These are phyloP conservation scores for Trypanosoma scelopori DNA, from an alignment of 208 protist species.

Conservation along the genomic window DNA sequence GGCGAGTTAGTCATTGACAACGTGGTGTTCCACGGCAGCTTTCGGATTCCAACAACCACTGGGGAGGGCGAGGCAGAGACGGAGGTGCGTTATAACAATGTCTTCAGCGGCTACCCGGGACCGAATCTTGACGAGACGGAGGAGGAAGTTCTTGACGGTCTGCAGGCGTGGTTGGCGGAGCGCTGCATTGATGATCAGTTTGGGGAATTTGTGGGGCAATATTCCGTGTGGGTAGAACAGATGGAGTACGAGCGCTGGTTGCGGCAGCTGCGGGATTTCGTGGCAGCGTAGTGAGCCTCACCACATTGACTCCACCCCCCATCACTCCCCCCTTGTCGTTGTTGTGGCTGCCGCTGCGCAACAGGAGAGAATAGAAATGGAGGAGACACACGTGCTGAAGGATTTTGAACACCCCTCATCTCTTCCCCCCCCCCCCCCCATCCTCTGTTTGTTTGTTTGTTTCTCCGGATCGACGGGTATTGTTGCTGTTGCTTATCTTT, in stretches of 20 bases:
- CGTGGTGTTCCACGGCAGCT: slow-evolving; percentile 61
- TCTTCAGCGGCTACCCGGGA: slow-evolving; percentile 72
- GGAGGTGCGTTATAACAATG: slow-evolving; percentile 50
- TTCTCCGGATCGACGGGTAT: not conserved
- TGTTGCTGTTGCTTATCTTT: not conserved
- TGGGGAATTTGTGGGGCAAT: slow-evolving; percentile 79
- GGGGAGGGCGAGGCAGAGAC: not conserved
- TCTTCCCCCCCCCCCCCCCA: too few relatives aligned
- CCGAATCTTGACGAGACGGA: slow-evolving; percentile 78
- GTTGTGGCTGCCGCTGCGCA: not conserved
- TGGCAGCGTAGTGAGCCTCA: slow-evolving; percentile 44
- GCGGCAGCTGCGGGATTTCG: slow-evolving; percentile 79
- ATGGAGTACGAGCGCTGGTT: slow-evolving; percentile 87
- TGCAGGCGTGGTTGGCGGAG: slow-evolving; percentile 81
- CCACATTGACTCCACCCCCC: not conserved
- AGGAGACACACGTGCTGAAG: not conserved
- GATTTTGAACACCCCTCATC: not conserved
- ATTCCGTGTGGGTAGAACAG: slow-evolving; percentile 83
- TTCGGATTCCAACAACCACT: not conserved
- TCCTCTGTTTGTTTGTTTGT: not conserved
- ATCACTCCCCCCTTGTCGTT: not conserved
- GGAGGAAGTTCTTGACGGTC: slow-evolving; percentile 78
- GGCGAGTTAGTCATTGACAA: slow-evolving; percentile 76
- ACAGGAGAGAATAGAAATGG: slow-evolving; percentile 18
- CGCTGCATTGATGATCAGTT: slow-evolving; percentile 79